A percentile compares a stretch with the other conserved stretches of the same genome.
Evolutionary conservation across 768 basidiomycete species (phyloP).

Genomic region (Collybia sordida): DNA sequence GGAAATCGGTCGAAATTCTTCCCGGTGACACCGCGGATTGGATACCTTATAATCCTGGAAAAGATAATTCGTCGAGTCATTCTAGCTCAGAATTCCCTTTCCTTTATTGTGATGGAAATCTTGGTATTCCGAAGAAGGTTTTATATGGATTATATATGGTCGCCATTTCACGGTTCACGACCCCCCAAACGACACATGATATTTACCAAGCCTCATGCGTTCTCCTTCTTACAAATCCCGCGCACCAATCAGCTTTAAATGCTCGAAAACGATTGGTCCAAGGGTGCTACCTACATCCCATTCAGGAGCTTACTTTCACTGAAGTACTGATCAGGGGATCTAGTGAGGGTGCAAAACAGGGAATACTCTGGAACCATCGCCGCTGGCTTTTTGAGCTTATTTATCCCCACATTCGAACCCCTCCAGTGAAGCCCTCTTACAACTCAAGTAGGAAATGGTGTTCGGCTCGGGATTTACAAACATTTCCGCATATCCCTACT

Average conservation of each 20-base stretch:
- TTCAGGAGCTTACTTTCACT: constrained; percentile 48
- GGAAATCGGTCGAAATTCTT: constrained; percentile 55
- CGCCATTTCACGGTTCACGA: constrained; percentile 36
- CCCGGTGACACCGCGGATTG: constrained; percentile 56
- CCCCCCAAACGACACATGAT: constrained; percentile 19
- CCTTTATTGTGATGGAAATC: constrained; percentile 53
- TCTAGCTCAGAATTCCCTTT: constrained; percentile 44
- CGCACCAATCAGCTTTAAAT: constrained; percentile 69
- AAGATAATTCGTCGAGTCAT: constrained; percentile 11
- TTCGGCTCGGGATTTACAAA: constrained; percentile 21
- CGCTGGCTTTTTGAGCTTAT: constrained; percentile 55
- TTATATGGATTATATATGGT: constrained; percentile 52
- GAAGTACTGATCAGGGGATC: constrained; percentile 48
- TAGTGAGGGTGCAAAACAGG: constrained; percentile 60
- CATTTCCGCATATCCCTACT: constrained; percentile 34
- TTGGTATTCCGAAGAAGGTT: constrained; percentile 64
- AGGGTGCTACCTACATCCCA: constrained; percentile 30
- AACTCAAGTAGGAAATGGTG: constrained; percentile 17
- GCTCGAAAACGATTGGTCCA: constrained; percentile 52
- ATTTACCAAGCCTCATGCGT: constrained; percentile 33
- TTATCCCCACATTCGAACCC: constrained; percentile 16
- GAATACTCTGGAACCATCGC: constrained; percentile 69
- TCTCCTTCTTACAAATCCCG: constrained; percentile 66
- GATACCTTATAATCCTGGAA: constrained; percentile 22
- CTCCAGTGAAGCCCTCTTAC: not conserved